A percentile compares a stretch with the other conserved stretches of the same genome.
phyloP scores from a whole-genome alignment of 495 filamentous ascomycete species.

The Amphirosellinia nigrospora region DNA sequence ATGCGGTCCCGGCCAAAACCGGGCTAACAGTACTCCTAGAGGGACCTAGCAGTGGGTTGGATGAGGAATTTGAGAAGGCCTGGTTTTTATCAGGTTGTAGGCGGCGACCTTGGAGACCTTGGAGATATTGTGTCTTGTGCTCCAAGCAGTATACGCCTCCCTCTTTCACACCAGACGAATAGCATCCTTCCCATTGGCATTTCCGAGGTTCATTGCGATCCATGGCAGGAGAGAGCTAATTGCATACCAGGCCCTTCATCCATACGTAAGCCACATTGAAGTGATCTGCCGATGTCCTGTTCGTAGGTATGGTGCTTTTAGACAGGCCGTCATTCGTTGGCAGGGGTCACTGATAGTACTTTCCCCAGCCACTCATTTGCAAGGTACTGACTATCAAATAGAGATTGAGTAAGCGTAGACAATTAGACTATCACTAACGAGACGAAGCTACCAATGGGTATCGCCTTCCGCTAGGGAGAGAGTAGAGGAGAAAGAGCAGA shows the following conservation, averaged over 20 bases:
- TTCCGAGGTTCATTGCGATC: slow-evolving; percentile 12
- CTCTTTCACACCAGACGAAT: background rate
- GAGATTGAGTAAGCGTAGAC: slow-evolving; percentile 21
- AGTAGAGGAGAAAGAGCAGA: background rate
- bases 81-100: slow-evolving; percentile 9
- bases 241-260: slow-evolving; percentile 24
- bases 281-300: slow-evolving; percentile 11
- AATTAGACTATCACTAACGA: background rate
- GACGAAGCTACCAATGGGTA: slow-evolving; percentile 6
- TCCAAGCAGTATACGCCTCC: slow-evolving; percentile 18
- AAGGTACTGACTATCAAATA: slow-evolving; percentile 10
- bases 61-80: background rate
- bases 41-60: background rate
- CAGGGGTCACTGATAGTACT: slow-evolving; percentile 7
- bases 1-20: background rate
- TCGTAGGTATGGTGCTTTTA: slow-evolving; percentile 6
- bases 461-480: background rate
- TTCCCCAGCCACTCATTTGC: slow-evolving; percentile 9
- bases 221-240: slow-evolving; percentile 19
- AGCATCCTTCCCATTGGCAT: slow-evolving; percentile 23
- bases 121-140: slow-evolving; percentile 3
- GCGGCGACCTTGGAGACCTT: background rate
- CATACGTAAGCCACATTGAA: slow-evolving; percentile 17
- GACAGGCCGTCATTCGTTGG: slow-evolving; percentile 24
- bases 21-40: background rate